Conservation (phyloP, 495 filamentous ascomycete genomes). For the Penicillium antarcticum region DNA sequence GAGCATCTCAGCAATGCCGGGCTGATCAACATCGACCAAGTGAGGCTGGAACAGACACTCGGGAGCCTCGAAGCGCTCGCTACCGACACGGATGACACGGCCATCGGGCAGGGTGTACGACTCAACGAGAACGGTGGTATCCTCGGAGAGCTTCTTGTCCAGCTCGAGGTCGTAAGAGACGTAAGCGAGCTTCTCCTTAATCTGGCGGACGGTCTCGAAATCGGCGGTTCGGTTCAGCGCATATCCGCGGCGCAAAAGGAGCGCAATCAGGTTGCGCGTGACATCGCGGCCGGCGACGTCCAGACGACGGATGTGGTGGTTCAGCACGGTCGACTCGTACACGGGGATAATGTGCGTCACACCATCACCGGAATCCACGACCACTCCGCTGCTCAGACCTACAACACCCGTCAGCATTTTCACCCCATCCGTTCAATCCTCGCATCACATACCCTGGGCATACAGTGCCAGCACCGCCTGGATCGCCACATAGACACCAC, state of each 20-base stretch:
- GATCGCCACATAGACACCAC: slow-evolving; percentile 97
- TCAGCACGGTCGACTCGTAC: slow-evolving; percentile 94
- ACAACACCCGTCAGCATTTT: slow-evolving; percentile 10
- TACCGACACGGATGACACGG: slow-evolving; percentile 90
- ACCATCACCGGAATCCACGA: slow-evolving; percentile 96
- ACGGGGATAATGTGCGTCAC: slow-evolving; percentile 98
- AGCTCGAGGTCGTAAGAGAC: slow-evolving; percentile 97
- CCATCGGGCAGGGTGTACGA: slow-evolving; percentile 96
- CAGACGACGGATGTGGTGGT: slow-evolving; percentile 88
- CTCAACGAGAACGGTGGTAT: slow-evolving; percentile 96
- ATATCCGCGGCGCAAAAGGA: slow-evolving; percentile 92
- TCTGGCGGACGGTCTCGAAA: slow-evolving; percentile 98
- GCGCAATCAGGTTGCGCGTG: slow-evolving; percentile 91
- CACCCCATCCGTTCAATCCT: neutral
- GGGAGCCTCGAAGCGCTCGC: slow-evolving; percentile 95
- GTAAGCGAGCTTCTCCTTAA: slow-evolving; percentile 99
- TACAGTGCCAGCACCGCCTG: slow-evolving; percentile 97
- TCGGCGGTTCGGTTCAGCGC: slow-evolving; percentile 97
- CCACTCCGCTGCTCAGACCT: slow-evolving; percentile 93
- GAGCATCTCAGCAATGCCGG: slow-evolving; percentile 91
- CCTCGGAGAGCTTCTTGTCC: slow-evolving; percentile 92
- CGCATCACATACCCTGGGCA: slow-evolving; percentile 68
- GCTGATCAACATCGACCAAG: slow-evolving; percentile 95
- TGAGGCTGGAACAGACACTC: slow-evolving; percentile 99
- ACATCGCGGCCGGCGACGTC: slow-evolving; percentile 97